Percentiles rank a stretch among this genome's conserved stretches.
These are phyloP conservation scores for Angomonas deanei DNA, from an alignment of 208 protist genomes.

Conservation along the genomic window DNA sequence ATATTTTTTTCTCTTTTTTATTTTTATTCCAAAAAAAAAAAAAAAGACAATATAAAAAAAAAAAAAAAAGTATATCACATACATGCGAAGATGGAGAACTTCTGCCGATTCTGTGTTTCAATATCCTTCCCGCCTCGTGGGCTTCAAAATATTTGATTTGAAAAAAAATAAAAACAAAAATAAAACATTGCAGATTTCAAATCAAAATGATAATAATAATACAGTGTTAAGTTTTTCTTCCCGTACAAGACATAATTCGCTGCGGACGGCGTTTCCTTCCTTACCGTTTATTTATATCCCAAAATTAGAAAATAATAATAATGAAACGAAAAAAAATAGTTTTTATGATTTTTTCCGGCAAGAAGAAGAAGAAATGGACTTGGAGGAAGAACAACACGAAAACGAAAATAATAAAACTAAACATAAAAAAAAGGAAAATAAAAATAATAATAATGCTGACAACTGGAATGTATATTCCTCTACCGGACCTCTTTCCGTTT, in stretches of 20 bases:
- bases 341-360: background rate
- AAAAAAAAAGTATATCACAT: constrained; percentile 4
- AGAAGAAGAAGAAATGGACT: background rate
- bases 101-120: no score
- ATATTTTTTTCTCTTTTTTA: background rate
- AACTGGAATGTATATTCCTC: background rate
- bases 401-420: background rate
- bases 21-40: background rate
- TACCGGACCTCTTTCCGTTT: background rate
- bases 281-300: no score
- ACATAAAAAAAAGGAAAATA: background rate
- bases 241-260: no score
- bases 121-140: no score
- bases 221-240: no score
- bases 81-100: no score
- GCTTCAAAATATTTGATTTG: no score
- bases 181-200: background rate
- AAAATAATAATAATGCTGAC: background rate
- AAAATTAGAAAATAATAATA: background rate
- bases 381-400: background rate
- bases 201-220: no score
- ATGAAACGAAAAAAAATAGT: background rate
- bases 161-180: background rate
- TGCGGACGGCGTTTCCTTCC: no score
- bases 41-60: background rate